phyloP scores from a whole-genome alignment of 345 rosid genomes.

The Kernera saxatilis region DNA sequence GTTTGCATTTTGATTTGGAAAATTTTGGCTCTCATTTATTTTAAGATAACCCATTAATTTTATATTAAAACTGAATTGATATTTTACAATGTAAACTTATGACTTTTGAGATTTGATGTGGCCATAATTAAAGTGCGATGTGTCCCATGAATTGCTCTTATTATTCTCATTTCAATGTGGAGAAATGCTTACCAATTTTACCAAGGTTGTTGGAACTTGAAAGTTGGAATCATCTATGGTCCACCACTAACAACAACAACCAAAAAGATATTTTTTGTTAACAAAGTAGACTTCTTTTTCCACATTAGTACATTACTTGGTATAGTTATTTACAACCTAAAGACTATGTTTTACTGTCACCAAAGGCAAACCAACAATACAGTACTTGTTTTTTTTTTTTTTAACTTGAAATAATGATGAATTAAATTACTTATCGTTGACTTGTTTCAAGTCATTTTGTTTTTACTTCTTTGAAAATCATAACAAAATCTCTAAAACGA shows the following conservation, averaged over 20 bases:
- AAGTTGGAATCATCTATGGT: conserved; percentile 17
- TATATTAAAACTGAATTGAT: background rate
- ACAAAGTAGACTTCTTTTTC: conserved; percentile 17
- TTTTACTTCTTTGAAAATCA: background rate
- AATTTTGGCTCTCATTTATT: background rate
- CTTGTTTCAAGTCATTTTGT: background rate
- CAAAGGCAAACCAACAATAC: too few relatives aligned
- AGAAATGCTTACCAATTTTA: conserved; percentile 8
- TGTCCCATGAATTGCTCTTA: background rate
- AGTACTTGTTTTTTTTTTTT: background rate
- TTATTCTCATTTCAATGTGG: background rate
- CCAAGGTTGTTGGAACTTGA: conserved; percentile 19
- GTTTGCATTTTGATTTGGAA: background rate
- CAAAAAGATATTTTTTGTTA: background rate
- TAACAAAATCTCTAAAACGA: background rate
- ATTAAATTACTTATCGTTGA: background rate
- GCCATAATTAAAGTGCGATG: conserved; percentile 6
- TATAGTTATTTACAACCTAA: background rate
- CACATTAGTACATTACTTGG: background rate
- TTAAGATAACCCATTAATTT: background rate
- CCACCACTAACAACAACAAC: conserved; percentile 28
- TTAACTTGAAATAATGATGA: background rate
- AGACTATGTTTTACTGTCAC: background rate
- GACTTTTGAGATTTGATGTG: conserved; percentile 9
- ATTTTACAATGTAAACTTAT: background rate